Conservation (phyloP, 306 rosid species). For the Glycine soja region DNA sequence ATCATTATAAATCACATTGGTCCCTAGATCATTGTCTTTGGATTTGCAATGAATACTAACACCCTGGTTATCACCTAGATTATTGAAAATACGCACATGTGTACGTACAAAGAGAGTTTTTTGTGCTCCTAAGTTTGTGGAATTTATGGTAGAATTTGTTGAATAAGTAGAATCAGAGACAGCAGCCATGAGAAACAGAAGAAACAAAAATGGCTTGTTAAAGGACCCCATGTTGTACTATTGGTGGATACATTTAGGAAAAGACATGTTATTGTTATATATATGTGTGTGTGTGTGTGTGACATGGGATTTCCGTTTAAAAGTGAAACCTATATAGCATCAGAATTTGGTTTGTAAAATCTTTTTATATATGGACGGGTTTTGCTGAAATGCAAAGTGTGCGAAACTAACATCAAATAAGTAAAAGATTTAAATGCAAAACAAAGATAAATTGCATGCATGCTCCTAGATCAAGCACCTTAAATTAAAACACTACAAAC, state of each 20-base stretch:
- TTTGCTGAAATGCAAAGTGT: not conserved
- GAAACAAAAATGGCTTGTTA: not conserved
- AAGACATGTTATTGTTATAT: not conserved
- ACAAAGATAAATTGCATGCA: not conserved
- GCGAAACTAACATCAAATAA: not conserved
- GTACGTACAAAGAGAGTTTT: not conserved
- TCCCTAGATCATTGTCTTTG: not conserved
- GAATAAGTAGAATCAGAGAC: not conserved
- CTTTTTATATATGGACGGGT: too few species aligned
- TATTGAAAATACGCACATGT: not conserved
- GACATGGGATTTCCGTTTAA: not conserved
- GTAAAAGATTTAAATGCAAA: not conserved
- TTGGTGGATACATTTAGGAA: not conserved
- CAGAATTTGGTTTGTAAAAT: not conserved
- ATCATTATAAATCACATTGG: not conserved
- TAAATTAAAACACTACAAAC: not conserved
- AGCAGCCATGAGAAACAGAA: not conserved
- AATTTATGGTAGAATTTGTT: not conserved
- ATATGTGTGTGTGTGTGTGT: not conserved
- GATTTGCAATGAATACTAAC: slow-evolving; percentile 34
- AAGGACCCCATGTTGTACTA: slow-evolving; percentile 1
- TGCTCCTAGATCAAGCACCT: not conserved
- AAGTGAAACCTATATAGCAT: not conserved
- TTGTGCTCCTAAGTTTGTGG: not conserved
- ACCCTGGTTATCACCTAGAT: not conserved